Percentiles rank a stretch among this genome's conserved stretches.
phyloP scores from a whole-genome alignment of 192 early-diverging fungal genomes.

The Gryganskiella cystojenkinii region DNA sequence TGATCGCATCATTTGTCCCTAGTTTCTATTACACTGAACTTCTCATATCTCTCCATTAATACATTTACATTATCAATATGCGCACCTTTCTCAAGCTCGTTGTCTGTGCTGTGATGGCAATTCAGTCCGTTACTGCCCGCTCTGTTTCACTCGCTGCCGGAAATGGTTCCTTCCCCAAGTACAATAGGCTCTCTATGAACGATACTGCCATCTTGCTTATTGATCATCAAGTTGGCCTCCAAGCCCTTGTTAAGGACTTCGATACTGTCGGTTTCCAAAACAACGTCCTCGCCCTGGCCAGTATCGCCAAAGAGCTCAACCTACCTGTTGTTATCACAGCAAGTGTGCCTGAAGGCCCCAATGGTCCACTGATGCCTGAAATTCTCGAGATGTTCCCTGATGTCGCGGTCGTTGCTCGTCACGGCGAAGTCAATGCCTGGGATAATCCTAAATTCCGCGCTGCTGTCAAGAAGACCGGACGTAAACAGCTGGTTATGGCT shows the following conservation, averaged over 20 bases:
- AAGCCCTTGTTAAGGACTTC: constrained; percentile 28
- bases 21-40: background rate
- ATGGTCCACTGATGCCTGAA: constrained; percentile 24
- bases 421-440: constrained; percentile 50
- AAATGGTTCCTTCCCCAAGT: constrained; percentile 20
- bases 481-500: constrained; percentile 43
- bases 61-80: constrained; percentile 21
- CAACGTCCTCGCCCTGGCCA: constrained; percentile 28
- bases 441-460: constrained; percentile 27
- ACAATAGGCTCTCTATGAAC: constrained; percentile 30
- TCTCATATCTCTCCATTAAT: too few species aligned
- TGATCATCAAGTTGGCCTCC: constrained; percentile 44
- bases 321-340: constrained; percentile 37
- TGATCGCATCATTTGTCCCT: constrained; percentile 6
- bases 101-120: constrained; percentile 22
- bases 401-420: constrained; percentile 32
- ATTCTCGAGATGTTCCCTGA: constrained; percentile 39
- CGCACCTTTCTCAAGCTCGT: constrained; percentile 20
- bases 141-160: constrained; percentile 7
- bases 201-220: constrained; percentile 38
- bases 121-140: constrained; percentile 17
- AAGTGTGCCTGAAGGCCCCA: constrained; percentile 43
- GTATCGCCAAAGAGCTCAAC: constrained; percentile 26
- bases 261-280: constrained; percentile 27
- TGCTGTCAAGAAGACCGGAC: constrained; percentile 42